Percentiles rank a stretch among this genome's conserved stretches.
These are phyloP conservation scores for Eucalyptus regnans DNA, from an alignment of 345 rosid species.

Conservation along the genomic window DNA sequence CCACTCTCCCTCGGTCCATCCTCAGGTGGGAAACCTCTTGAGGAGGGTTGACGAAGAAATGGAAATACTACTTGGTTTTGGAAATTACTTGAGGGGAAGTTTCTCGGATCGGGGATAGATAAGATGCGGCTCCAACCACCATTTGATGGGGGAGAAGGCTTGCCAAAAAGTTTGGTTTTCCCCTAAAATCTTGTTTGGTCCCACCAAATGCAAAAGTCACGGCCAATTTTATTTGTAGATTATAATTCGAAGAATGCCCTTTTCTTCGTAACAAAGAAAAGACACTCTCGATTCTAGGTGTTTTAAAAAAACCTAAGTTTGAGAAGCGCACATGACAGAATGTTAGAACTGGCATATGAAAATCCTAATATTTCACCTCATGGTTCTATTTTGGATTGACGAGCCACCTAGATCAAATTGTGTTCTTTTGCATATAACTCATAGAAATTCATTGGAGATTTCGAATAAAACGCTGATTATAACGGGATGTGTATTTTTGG, in stretches of 20 bases:
- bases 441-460: not conserved
- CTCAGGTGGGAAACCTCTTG: not conserved
- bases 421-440: no score
- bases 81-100: not conserved
- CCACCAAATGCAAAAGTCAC: not conserved
- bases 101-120: not conserved
- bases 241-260: accelerated
- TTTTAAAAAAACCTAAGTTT: no score
- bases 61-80: not conserved
- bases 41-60: not conserved
- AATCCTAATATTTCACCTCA: no score
- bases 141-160: not conserved
- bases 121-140: not conserved
- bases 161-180: not conserved
- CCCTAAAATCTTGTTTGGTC: not conserved
- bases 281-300: not conserved
- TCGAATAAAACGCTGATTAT: not conserved
- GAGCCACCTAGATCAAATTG: no score
- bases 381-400: no score
- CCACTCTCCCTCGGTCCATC: not conserved
- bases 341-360: no score
- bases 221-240: not conserved
- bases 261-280: not conserved
- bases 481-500: accelerated
- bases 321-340: accelerated